Base-by-base conservation (phyloP, 2,329 filamentous ascomycete genomes). In the Pseudogymnoascus sp. region DNA sequence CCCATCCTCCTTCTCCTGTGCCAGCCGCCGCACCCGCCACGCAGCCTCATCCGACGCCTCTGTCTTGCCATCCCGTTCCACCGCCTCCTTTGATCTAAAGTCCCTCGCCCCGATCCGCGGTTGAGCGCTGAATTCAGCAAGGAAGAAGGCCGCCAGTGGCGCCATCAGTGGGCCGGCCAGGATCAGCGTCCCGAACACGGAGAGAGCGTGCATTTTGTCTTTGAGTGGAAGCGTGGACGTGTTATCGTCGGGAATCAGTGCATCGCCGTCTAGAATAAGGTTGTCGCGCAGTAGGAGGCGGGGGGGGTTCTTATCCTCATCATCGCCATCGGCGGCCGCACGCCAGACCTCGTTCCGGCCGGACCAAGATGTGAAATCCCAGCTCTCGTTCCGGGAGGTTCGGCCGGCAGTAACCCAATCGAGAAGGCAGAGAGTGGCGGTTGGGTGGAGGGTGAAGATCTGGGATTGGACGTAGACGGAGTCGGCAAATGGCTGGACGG, bases 331-430 rank as follows among this genome's bases (percentile, higher is more conserved):
- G 44, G 26, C 44, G 17, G 70, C 65, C 1, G 68, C 68, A 40
- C 76, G 71, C 85, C 88, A 93, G n/a, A 97, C 81, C 75, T 99
- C 94, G 71, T 97, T 97, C 66, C 89, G 82, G 8, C 91, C 92
- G 63, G 80, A 84, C 85, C 94, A 97, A 64, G 81, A 82, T 62
- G 81, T 77, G 64, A 97, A 86, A 67, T 86, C 87, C 94, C 94
- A 99, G 65, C 90, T 82, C 75, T 99, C 94, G 24, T 92, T 92
- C 54, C 89, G 84, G 4, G 94, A 92, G 4, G 81, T 84, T 15
- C 94, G 84, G 6, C 94, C 94, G 70, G 93, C 89, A 1, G 87
- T 95, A 5, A 97, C 92, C 94, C 94, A 99, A 74, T 99, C 94
- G 50, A 96, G 78, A 1, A 96, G 81, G 71, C 92, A 95, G 11